phyloP scores from a whole-genome alignment of 352 stramenopile genomes.

The Phytophthora melonis region DNA sequence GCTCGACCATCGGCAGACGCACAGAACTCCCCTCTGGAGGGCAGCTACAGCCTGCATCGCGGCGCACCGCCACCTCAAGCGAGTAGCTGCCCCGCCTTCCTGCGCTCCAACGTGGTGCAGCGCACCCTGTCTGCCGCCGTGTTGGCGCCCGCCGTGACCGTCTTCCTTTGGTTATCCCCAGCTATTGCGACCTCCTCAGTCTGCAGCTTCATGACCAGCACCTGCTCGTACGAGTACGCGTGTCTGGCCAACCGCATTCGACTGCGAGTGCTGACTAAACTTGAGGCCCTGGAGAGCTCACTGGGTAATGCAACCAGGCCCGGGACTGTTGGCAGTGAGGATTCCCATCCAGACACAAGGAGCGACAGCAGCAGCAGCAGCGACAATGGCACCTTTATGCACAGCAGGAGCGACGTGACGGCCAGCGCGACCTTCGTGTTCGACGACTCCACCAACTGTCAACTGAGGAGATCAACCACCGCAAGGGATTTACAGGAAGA shows the following conservation, averaged over 20 bases:
- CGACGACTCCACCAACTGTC: constrained; percentile 7
- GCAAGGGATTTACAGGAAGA: constrained; percentile 36
- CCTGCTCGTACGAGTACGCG: constrained; percentile 80
- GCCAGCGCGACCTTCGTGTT: constrained; percentile 27
- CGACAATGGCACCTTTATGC: constrained; percentile 12
- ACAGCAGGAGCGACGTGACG: constrained; percentile 18
- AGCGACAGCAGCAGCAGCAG: constrained; percentile 21
- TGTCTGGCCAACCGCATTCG: constrained; percentile 79
- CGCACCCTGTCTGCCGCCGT: constrained; percentile 68
- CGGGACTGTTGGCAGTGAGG: constrained; percentile 7
- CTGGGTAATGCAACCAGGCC: constrained; percentile 3
- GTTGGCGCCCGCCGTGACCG: constrained; percentile 66
- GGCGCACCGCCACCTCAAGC: background rate
- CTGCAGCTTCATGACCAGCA: constrained; percentile 70
- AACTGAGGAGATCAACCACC: constrained; percentile 5
- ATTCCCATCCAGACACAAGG: constrained; percentile 13
- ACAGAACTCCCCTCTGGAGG: background rate
- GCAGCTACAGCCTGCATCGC: background rate
- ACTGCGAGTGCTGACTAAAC: constrained; percentile 47
- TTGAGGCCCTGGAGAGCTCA: constrained; percentile 40
- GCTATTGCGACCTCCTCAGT: constrained; percentile 73
- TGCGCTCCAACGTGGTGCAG: constrained; percentile 64
- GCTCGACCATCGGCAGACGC: background rate
- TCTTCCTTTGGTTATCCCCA: constrained; percentile 82
- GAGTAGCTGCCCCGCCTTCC: background rate